A percentile compares a stretch with the other conserved stretches of the same genome.
phyloP scores from a whole-genome alignment of 139 green algal genomes.

The Chlamydomonas eustigma region DNA sequence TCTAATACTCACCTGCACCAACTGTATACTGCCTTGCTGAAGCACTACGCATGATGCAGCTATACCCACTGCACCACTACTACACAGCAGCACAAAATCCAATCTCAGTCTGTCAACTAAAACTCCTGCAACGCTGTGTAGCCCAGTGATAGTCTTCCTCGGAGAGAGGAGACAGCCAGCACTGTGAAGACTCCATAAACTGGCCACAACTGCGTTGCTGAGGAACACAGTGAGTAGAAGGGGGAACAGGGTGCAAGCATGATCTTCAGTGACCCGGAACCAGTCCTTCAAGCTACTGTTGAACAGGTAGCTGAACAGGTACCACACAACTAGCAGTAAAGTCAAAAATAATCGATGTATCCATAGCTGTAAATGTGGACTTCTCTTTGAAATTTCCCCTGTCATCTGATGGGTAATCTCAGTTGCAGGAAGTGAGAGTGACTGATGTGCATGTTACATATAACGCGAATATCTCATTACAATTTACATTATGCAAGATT shows the following conservation, averaged over 20 bases:
- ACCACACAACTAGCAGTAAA: conserved; percentile 18
- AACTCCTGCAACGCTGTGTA: neutral
- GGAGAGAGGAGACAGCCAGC: neutral
- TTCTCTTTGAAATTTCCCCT: no score
- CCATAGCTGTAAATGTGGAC: no score
- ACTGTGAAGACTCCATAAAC: conserved; percentile 10
- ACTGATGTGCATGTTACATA: no score
- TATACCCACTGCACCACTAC: conserved; percentile 7
- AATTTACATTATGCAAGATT: no score
- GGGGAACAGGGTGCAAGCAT: conserved; percentile 2
- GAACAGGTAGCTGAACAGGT: conserved; percentile 27
- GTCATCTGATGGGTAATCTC: no score
- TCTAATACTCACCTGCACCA: conserved; percentile 27
- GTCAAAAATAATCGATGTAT: no score
- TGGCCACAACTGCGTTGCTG: conserved; percentile 11
- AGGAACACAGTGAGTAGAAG: conserved; percentile 20
- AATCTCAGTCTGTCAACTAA: neutral
- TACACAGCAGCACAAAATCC: conserved; percentile 17
- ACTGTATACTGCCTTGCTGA: conserved; percentile 25
- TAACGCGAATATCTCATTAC: no score
- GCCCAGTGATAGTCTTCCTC: neutral
- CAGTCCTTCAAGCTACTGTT: conserved; percentile 14
- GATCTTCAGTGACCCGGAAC: neutral
- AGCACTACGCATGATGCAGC: conserved; percentile 10
- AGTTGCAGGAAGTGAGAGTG: no score